Conservation (phyloP, 768 basidiomycete genomes). For the Trametes cinnabarina region DNA sequence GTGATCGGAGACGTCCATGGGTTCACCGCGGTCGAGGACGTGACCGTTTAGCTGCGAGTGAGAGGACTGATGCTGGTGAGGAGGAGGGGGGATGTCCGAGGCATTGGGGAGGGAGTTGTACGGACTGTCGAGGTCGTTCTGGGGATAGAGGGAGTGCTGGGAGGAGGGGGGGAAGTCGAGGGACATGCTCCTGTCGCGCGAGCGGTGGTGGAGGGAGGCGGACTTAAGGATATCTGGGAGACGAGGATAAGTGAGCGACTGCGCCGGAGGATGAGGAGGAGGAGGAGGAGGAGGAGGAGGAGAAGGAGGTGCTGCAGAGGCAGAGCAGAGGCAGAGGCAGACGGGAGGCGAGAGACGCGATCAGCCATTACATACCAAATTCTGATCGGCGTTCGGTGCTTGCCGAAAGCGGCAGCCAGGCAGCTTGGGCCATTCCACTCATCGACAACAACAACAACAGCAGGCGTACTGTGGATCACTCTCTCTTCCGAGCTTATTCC, state of each 20-base stretch:
- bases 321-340: slow-evolving; percentile 1
- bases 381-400: slow-evolving; percentile 60
- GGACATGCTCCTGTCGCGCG: slow-evolving; percentile 44
- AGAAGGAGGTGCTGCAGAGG: slow-evolving; percentile 7
- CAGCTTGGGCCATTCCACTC: slow-evolving; percentile 37
- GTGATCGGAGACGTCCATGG: slow-evolving; percentile 57
- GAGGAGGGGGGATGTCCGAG: slow-evolving; percentile 32
- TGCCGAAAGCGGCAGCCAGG: slow-evolving; percentile 44
- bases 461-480: not conserved
- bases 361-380: slow-evolving; percentile 37
- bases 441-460: not conserved
- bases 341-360: slow-evolving; percentile 23
- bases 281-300: slow-evolving; percentile 1
- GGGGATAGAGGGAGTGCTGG: slow-evolving; percentile 50
- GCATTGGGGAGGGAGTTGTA: slow-evolving; percentile 47
- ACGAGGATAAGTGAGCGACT: not conserved
- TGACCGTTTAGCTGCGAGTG: slow-evolving; percentile 37
- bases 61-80: slow-evolving; percentile 33
- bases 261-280: slow-evolving; percentile 12
- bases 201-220: slow-evolving; percentile 29
- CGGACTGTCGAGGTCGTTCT: slow-evolving; percentile 56
- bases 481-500: slow-evolving; percentile 12
- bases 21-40: slow-evolving; percentile 51
- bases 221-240: slow-evolving; percentile 44
- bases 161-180: slow-evolving; percentile 51